phyloP scores from a whole-genome alignment of 148 eudicot genomes.

The Silene latifolia region DNA sequence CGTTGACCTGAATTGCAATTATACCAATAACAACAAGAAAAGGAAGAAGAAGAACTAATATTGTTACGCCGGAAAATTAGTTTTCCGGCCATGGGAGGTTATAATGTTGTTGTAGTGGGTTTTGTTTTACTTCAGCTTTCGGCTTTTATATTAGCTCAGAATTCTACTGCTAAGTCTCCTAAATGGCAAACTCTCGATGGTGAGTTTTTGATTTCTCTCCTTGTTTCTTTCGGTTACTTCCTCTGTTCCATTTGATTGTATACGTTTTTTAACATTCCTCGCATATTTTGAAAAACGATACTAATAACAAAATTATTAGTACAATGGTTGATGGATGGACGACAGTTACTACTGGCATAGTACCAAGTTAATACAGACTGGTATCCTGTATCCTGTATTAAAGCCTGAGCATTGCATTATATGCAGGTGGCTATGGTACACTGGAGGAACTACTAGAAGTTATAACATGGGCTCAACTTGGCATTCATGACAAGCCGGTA shows the following conservation, averaged over 20 bases:
- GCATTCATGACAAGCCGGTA: constrained; percentile 98
- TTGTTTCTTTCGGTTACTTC: no score
- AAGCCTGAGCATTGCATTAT: not conserved
- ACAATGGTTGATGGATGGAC: no score
- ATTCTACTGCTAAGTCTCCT: not conserved
- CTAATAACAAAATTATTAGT: no score
- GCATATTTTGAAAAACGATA: no score
- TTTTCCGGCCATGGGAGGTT: constrained; percentile 24
- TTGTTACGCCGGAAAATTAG: constrained; percentile 17
- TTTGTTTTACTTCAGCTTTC: constrained; percentile 13
- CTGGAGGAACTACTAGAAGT: constrained; percentile 94
- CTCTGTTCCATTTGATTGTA: no score
- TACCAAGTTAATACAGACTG: no score
- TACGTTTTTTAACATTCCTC: no score
- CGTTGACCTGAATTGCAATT: not conserved
- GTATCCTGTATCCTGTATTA: not conserved
- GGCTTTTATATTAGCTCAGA: constrained; percentile 16
- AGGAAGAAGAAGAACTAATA: not conserved
- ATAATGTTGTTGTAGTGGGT: not conserved
- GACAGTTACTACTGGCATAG: no score
- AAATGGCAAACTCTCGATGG: constrained; percentile 30
- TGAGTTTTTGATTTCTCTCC: not conserved
- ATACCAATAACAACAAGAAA: not conserved
- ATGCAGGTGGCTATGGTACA: constrained; percentile 95
- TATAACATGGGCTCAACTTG: constrained; percentile 99